Evolutionary conservation across 768 basidiomycete species (phyloP).

Genomic region (Termitomyces sp.): DNA sequence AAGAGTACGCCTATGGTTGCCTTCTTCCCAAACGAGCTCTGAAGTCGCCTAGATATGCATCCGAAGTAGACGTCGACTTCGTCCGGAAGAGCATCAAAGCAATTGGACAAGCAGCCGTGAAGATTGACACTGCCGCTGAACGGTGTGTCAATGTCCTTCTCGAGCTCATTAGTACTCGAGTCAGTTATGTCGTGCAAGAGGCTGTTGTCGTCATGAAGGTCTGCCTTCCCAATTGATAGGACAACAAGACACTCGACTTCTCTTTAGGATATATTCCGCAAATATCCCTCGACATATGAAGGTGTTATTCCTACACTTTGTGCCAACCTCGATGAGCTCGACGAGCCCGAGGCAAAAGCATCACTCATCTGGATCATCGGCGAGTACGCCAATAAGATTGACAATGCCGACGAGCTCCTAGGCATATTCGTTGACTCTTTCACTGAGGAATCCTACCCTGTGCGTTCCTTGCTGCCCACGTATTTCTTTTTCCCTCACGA

Average conservation of each 20-base stretch:
- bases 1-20: slow-evolving; percentile 63
- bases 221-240: not conserved
- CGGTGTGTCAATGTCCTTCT: slow-evolving; percentile 92
- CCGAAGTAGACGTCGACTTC: slow-evolving; percentile 98
- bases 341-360: slow-evolving; percentile 97
- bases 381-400: slow-evolving; percentile 96
- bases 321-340: slow-evolving; percentile 91
- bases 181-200: slow-evolving; percentile 98
- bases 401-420: slow-evolving; percentile 92
- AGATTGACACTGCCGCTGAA: slow-evolving; percentile 89
- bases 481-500: slow-evolving; percentile 1
- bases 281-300: slow-evolving; percentile 95
- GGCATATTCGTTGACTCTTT: slow-evolving; percentile 89
- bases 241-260: not conserved
- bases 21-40: not conserved
- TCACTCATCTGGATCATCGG: slow-evolving; percentile 99
- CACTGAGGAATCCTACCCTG: slow-evolving; percentile 89
- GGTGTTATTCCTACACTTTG: slow-evolving; percentile 95
- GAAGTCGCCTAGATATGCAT: slow-evolving; percentile 64
- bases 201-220: slow-evolving; percentile 99
- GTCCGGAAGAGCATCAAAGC: slow-evolving; percentile 92
- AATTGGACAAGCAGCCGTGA: slow-evolving; percentile 95
- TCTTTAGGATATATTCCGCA: slow-evolving; percentile 90
- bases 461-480: slow-evolving; percentile 25
- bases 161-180: slow-evolving; percentile 87